Evolutionary conservation across 345 rosid species (phyloP).

Genomic region (Eucalyptus paniculata): DNA sequence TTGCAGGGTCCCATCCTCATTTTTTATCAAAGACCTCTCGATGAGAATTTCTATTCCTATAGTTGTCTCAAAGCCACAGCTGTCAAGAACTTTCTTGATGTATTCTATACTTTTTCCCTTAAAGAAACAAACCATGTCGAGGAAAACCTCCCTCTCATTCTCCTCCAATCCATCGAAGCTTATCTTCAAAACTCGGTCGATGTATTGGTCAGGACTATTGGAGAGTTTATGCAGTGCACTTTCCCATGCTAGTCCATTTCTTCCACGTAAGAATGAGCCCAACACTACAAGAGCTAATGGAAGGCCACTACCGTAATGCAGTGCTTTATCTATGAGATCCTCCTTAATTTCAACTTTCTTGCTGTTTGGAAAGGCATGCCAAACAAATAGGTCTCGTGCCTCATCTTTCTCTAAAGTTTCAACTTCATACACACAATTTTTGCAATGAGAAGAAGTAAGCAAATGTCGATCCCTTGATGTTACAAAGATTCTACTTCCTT

Average conservation of each 20-base stretch:
- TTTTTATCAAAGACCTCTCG: no score
- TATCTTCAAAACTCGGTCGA: fast-evolving
- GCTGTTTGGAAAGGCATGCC: fast-evolving
- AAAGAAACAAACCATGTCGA: background rate
- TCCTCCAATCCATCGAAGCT: background rate
- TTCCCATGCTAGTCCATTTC: fast-evolving
- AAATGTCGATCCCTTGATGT: fast-evolving
- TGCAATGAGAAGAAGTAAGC: no score
- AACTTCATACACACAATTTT: no score
- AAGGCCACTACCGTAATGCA: no score
- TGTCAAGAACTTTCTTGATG: fast-evolving
- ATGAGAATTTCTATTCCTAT: background rate
- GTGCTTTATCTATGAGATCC: no score
- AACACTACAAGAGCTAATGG: background rate
- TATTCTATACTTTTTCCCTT: background rate
- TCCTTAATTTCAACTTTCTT: fast-evolving
- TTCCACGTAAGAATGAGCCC: background rate
- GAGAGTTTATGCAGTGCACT: fast-evolving
- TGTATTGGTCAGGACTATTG: fast-evolving
- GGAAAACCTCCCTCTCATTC: background rate
- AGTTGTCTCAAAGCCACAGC: background rate
- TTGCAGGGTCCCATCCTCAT: background rate
- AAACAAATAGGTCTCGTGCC: fast-evolving
- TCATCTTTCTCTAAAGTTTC: fast-evolving
- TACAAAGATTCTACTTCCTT: no score